Evolutionary conservation across 805 yeast genomes (phyloP), one percentile per base, ranked within the genome.

Genomic region (Lipomyces chichibuensis): DNA sequence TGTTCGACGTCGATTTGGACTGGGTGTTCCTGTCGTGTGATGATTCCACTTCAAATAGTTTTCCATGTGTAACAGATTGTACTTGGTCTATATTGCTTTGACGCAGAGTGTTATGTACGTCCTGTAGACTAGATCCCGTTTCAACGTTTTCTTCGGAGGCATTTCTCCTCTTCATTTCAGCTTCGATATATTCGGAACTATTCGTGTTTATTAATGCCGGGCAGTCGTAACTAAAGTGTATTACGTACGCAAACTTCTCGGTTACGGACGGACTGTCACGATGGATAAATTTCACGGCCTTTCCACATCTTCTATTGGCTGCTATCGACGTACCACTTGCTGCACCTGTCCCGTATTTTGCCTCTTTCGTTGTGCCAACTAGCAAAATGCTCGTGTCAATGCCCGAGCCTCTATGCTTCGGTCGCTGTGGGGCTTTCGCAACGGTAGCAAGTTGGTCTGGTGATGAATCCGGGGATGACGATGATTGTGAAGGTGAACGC

Each of bases 1-100:
- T 8, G 29, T 8, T 23, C 9, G 49, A n/a, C 4, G 25, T 17
- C 49, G 9, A 43, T 43, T 43, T 17, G 14, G 11, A n/a, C 25
- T 29, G 8, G 20, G 17, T 32, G 3, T 27, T 55, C 58, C 32
- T 56, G 13, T 56, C 59, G 43, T 56, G 32, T 9, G 49, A 35
- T 13, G 25, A 20, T 11, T 56, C n/a, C 35, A 59, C 62, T 46
- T 59, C 63, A 37, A 59, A 39, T 9, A 59, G 63, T 59, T 59
- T 59, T 14, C 62, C 62, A 8, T 55, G 62, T 13, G 58, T 46
- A 14, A 52, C 61, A 7, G 61, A 58, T n/a, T 39, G 53, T 7
- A 58, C 27, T 33, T 33, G 61, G n/a, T 58, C 61, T 7, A 32
- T 13, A 32, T 17, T 32, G 17, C 3, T 11, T 56, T 6, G 4